Evolutionary conservation across 441 rosid genomes (phyloP), one percentile per base, ranked within the genome.

Genomic region (Capsella rubella): DNA sequence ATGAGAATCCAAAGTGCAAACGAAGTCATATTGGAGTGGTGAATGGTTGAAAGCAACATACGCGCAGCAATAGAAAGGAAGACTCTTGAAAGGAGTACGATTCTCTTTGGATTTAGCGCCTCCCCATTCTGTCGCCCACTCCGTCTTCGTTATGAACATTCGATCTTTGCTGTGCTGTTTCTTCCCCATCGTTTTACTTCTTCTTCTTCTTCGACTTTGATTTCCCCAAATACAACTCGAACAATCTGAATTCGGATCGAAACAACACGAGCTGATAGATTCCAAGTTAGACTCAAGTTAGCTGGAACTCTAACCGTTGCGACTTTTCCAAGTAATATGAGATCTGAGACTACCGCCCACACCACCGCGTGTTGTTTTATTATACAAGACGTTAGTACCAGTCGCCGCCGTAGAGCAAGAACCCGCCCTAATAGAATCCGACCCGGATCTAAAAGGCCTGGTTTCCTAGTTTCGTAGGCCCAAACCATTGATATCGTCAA

Each of bases 71-170:
- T 91, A 91, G 89, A 88, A 92, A 50, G 98, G 98, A 46, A 95
- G 96, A 72, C 96, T 91, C 77, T 91, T 91, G 90, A 90, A 95
- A 58, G 90, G 96, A n/a, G 93, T 84, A 11, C 79, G 82, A 47
- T 69, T 64, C 65, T 91, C 93, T 81, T 84, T 95, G 64, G 93
- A 85, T 81, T 95, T 95, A 66, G 98, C 97, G 60, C 99, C 99
- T 32, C 99, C 97, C 99, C 98, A 95, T 66, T 95, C 99, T 27
- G 97, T 95, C 67, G 97, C 97, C 99, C 97, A 95, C 79, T 92
- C 99, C 72, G 93, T 92, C 77, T 87, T 91, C 60, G 98, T 95
- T 64, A 92, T 89, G 85, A 42, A 92, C 98, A 92, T 95, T 10
- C 97, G 85, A 69, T 92, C 96, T 66, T 95, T 90, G 83, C 97